A percentile compares a stretch with the other conserved stretches of the same genome.
Evolutionary conservation across 2,329 filamentous ascomycete species (phyloP).

Genomic region (Lasiodiplodia hormozganensis): DNA sequence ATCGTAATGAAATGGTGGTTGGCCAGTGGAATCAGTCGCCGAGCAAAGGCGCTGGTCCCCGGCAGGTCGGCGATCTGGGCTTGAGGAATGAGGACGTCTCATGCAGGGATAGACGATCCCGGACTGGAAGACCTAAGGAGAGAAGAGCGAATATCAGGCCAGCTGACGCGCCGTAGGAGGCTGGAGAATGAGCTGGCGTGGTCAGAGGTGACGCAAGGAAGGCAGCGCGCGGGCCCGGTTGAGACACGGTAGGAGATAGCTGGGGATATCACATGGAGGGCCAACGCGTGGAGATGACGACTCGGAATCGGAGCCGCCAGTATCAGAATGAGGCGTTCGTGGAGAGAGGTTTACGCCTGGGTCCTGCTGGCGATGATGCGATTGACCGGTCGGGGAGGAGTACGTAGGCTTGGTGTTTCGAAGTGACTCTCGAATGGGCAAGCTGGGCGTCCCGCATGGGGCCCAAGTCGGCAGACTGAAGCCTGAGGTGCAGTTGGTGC

Average conservation of each 20-base stretch:
- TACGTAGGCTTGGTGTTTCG: conserved; percentile 5
- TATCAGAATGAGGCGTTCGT: not conserved
- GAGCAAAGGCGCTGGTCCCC: conserved; percentile 1
- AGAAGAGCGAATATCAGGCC: not conserved
- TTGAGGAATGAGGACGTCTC: not conserved
- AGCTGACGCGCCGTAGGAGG: not conserved
- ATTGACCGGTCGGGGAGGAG: conserved; percentile 3
- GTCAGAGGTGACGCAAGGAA: not conserved
- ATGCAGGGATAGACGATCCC: conserved; percentile 11
- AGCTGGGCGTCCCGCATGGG: not conserved
- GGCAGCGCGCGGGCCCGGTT: not conserved
- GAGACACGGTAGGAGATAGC: not conserved
- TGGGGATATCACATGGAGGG: not conserved
- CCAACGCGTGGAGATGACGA: not conserved
- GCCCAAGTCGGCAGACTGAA: not conserved
- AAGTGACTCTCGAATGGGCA: conserved; percentile 3
- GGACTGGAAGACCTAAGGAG: not conserved
- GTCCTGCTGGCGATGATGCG: not conserved
- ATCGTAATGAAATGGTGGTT: conserved; percentile 19
- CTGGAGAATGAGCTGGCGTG: not conserved
- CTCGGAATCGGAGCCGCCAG: not conserved
- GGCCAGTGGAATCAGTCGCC: conserved; percentile 6
- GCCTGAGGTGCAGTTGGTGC: conserved; percentile 6
- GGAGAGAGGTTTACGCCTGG: not conserved
- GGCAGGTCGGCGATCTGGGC: conserved; percentile 17